Evolutionary conservation across 2,329 filamentous ascomycete species (phyloP).

Genomic region (Fusarium illudens): DNA sequence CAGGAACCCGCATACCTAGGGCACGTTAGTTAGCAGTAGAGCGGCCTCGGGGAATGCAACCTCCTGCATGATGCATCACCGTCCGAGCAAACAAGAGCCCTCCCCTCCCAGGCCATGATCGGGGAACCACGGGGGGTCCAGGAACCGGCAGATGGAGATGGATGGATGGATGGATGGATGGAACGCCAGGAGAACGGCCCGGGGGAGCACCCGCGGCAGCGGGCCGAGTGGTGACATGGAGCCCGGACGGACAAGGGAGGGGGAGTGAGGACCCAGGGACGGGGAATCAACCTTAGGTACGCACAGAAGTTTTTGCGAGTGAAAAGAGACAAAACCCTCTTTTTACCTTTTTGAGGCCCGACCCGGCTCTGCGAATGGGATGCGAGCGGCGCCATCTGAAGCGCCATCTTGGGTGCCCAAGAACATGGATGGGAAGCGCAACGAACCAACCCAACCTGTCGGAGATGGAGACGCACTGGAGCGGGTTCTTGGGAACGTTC

Average conservation of each 20-base stretch:
- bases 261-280: background rate
- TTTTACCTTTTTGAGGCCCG: background rate
- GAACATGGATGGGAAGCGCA: background rate
- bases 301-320: slow-evolving; percentile 13
- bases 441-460: slow-evolving; percentile 24
- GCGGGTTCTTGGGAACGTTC: background rate
- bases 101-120: background rate
- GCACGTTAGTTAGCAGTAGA: background rate
- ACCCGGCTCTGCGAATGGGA: slow-evolving; percentile 20
- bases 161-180: background rate
- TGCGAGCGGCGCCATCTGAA: slow-evolving; percentile 19
- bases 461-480: background rate
- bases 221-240: slow-evolving; percentile 29
- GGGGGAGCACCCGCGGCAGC: slow-evolving; percentile 33
- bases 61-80: slow-evolving; percentile 40
- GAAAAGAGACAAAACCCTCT: background rate
- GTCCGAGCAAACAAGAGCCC: slow-evolving; percentile 11
- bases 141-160: slow-evolving; percentile 20
- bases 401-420: slow-evolving; percentile 30
- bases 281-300: background rate
- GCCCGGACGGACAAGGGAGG: slow-evolving; percentile 2
- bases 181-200: slow-evolving; percentile 29
- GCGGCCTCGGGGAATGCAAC: slow-evolving; percentile 21
- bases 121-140: slow-evolving; percentile 25
- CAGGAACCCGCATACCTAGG: background rate